A percentile compares a stretch with the other conserved stretches of the same genome.
phyloP scores from a whole-genome alignment of 306 rosid genomes.

The Comarum palustre region DNA sequence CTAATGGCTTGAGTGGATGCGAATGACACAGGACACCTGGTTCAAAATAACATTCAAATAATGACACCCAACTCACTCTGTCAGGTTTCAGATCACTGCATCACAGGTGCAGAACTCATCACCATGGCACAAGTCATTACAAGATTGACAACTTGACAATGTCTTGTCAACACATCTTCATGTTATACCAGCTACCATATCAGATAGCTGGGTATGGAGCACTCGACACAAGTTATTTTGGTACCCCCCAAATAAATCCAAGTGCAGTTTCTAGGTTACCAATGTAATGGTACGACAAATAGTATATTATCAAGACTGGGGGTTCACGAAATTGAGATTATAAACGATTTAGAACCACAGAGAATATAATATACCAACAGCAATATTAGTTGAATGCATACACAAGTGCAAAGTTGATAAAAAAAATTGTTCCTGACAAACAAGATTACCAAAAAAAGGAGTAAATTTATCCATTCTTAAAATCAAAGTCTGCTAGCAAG shows the following conservation, averaged over 20 bases:
- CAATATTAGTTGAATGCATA: constrained; percentile 7
- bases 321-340: neutral
- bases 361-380: neutral
- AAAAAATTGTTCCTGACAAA: neutral
- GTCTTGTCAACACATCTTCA: neutral
- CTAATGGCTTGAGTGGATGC: too few species aligned
- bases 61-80: too few species aligned
- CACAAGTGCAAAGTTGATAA: neutral
- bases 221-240: too few species aligned
- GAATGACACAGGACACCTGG: too few species aligned
- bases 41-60: too few species aligned
- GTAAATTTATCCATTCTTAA: constrained; percentile 10
- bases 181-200: neutral
- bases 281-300: neutral
- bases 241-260: neutral
- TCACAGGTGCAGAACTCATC: neutral
- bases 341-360: neutral
- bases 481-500: constrained; percentile 15
- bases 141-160: neutral
- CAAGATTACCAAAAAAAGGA: neutral
- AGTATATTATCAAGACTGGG: neutral
- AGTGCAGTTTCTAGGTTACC: neutral
- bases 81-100: neutral
- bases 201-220: neutral
- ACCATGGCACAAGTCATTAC: neutral